A percentile compares a stretch with the other conserved stretches of the same genome.
Conservation (phyloP, 1,284 basidiomycete species). For the Rhodotorula sp. region DNA sequence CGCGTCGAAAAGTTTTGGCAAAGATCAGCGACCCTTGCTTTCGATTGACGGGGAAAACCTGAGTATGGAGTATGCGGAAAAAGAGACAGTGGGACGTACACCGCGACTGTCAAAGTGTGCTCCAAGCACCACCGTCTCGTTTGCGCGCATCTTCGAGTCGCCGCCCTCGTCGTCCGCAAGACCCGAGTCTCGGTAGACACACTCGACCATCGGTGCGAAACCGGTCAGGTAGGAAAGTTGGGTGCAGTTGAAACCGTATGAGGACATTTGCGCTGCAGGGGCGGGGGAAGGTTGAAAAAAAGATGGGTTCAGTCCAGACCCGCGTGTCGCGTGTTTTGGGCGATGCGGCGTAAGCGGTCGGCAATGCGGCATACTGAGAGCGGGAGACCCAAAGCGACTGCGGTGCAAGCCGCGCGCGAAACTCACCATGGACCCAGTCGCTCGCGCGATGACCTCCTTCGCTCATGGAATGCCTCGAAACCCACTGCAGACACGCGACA, state of each 20-base stretch:
- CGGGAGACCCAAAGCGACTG: neutral
- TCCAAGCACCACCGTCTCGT: conserved; percentile 44
- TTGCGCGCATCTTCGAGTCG: neutral
- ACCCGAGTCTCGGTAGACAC: conserved; percentile 26
- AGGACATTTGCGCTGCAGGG: conserved; percentile 18
- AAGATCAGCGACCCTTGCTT: too few relatives aligned
- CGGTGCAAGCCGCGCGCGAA: too few relatives aligned
- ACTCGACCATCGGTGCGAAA: conserved; percentile 37
- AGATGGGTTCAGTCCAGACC: too few relatives aligned
- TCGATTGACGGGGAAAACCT: neutral
- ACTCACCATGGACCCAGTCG: conserved; percentile 29
- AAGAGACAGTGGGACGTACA: neutral
- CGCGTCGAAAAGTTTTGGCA: too few relatives aligned
- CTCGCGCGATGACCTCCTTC: conserved; percentile 24
- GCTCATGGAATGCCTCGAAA: conserved; percentile 37
- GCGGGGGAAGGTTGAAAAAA: neutral
- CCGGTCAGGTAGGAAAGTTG: conserved; percentile 18
- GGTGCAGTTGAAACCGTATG: conserved; percentile 29
- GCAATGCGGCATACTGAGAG: too few relatives aligned
- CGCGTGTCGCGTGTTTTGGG: too few relatives aligned
- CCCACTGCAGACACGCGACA: conserved; percentile 17
- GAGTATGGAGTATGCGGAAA: too few relatives aligned
- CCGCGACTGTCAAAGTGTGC: conserved; percentile 43
- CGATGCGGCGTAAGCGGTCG: too few relatives aligned
- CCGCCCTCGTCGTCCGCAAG: neutral